Evolutionary conservation across 345 rosid genomes (phyloP), one percentile per base, ranked within the genome.

Genomic region (Arabis alpina): DNA sequence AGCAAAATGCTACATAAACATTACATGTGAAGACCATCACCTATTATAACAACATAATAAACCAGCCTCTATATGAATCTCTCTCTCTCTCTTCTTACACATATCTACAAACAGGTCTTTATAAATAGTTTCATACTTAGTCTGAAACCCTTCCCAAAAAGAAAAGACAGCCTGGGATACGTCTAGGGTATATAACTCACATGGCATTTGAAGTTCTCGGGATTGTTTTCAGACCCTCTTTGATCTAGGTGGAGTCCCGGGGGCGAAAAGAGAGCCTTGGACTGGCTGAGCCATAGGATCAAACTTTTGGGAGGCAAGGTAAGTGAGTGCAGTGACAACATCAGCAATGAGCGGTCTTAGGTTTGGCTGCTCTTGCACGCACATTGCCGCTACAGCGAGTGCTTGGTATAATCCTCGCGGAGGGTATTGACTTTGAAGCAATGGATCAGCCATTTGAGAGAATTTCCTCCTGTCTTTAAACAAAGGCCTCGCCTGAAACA

Each of bases 351-450:
- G 72, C 4, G 96, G 98, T 52, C 98, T 84, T 79, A 87, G 82
- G 66, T 84, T 82, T 43, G 98, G 93, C 79, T 88, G 89, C 66
- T 93, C 95, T 72, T 88, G 93, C 19, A 90, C 95, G 30, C 98
- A 90, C 98, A 93, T 93, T 11, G 93, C 90, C 13, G 97, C 97
- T 51, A 93, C 86, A 9, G 97, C 90, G 42, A 93, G 95, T 52
- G 96, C 98, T 90, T 93, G 98, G 80, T 85, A 93, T 66, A 90
- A 73, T 14, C 98, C 93, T 70, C 97, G 70, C 10, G 85, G 71
- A 58, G 97, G 93, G 82, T 84, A 93, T 45, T 83, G 95, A 40
- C 93, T 90, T 60, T 87, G 90, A 51, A 93, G 88, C 76, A 79
- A 57, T 4, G 97, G 98, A 80, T 90, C 98, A 52, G 89, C 97